These are phyloP conservation scores for Casuarina glauca DNA, from an alignment of 306 rosid species.

Conservation along the genomic window DNA sequence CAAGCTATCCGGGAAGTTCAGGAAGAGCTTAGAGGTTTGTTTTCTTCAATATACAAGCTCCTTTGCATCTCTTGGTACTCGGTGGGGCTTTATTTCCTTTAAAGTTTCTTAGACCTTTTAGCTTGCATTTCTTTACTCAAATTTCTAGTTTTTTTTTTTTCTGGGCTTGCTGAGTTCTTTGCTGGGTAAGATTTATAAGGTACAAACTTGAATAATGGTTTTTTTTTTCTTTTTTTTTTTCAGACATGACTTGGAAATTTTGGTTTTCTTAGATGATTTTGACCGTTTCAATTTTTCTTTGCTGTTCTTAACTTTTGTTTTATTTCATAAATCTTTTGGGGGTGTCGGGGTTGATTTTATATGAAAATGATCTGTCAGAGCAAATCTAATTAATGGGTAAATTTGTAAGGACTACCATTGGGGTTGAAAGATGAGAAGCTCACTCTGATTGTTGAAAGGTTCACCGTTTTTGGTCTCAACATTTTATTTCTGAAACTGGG, in stretches of 20 bases:
- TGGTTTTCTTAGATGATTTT: background rate
- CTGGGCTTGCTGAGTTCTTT: background rate
- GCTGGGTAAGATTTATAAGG: background rate
- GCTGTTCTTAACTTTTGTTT: background rate
- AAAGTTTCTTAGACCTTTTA: background rate
- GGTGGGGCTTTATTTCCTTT: background rate
- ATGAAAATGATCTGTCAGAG: background rate
- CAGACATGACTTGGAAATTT: background rate
- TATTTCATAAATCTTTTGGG: background rate
- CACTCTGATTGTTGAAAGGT: slow-evolving; percentile 6
- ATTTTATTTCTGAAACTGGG: background rate
- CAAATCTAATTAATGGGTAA: slow-evolving; percentile 5
- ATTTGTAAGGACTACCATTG: background rate
- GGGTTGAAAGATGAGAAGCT: background rate
- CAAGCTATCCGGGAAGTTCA: background rate
- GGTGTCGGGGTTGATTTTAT: background rate
- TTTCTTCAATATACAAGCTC: background rate
- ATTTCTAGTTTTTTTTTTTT: background rate
- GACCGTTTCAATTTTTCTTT: background rate
- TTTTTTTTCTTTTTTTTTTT: background rate
- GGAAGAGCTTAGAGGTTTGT: slow-evolving; percentile 29
- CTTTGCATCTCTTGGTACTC: background rate
- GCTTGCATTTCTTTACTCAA: background rate
- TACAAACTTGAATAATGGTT: background rate
- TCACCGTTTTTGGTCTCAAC: background rate